These are phyloP conservation scores for Puccinia novopanici DNA, from an alignment of 1,284 basidiomycete genomes.

Conservation along the genomic window DNA sequence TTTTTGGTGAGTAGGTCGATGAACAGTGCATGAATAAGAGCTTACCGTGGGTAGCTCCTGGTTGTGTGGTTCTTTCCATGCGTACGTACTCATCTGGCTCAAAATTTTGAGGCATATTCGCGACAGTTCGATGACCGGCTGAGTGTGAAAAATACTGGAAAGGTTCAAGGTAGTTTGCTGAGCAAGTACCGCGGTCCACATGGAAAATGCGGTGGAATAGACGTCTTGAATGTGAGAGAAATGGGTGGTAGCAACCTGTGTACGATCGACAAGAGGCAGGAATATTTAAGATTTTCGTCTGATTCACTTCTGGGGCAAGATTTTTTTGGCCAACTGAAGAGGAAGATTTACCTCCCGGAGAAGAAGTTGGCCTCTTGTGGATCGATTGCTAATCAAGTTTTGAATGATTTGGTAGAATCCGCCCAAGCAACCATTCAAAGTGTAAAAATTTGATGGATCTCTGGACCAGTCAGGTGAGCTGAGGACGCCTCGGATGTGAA, in stretches of 20 bases:
- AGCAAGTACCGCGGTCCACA: slow-evolving; percentile 29
- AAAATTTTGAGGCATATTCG: slow-evolving; percentile 44
- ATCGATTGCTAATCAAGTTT: slow-evolving; percentile 42
- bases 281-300: neutral
- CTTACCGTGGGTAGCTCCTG: slow-evolving; percentile 39
- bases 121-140: slow-evolving; percentile 34
- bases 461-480: slow-evolving; percentile 18
- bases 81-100: slow-evolving; percentile 37
- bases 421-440: slow-evolving; percentile 39
- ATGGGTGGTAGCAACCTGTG: slow-evolving; percentile 34
- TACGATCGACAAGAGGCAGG: neutral
- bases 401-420: slow-evolving; percentile 46
- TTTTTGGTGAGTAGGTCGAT: too few relatives aligned
- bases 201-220: slow-evolving; percentile 34
- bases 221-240: slow-evolving; percentile 31
- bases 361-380: slow-evolving; percentile 35
- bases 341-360: slow-evolving; percentile 33
- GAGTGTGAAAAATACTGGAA: slow-evolving; percentile 42
- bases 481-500: slow-evolving; percentile 33
- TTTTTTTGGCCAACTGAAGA: slow-evolving; percentile 6
- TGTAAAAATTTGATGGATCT: slow-evolving; percentile 40
- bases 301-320: neutral
- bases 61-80: slow-evolving; percentile 42
- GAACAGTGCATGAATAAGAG: neutral
- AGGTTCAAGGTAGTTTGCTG: slow-evolving; percentile 44